A percentile compares a stretch with the other conserved stretches of the same genome.
phyloP scores from a whole-genome alignment of 1,139 yeast species.

The Blastobotrys malaysiensis region DNA sequence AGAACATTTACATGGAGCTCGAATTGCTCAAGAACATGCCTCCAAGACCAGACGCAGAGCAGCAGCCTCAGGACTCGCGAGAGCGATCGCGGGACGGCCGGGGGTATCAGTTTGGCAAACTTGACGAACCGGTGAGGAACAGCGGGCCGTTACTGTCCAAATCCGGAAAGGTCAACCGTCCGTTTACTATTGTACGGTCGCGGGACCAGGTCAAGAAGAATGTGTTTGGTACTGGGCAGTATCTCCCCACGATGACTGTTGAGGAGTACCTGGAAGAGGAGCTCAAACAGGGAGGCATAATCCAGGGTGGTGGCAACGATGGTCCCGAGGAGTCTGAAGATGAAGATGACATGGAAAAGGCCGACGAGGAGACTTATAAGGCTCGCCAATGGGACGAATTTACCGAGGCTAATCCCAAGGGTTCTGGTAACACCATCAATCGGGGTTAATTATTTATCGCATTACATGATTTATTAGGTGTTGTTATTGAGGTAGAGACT shows the following conservation, averaged over 20 bases:
- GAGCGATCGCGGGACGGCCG: background rate
- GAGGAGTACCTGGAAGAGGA: constrained; percentile 90
- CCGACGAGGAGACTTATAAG: constrained; percentile 53
- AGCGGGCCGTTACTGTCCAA: constrained; percentile 12
- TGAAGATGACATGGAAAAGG: constrained; percentile 50
- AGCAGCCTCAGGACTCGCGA: background rate
- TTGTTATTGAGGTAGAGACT: no score
- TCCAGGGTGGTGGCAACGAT: constrained; percentile 43
- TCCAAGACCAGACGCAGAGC: constrained; percentile 11
- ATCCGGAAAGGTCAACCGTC: constrained; percentile 69
- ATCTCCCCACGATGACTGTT: constrained; percentile 88
- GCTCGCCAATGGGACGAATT: constrained; percentile 91
- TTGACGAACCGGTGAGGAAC: constrained; percentile 2
- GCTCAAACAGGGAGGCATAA: constrained; percentile 71
- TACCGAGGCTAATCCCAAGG: constrained; percentile 72
- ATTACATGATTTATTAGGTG: no score
- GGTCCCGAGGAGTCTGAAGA: constrained; percentile 38
- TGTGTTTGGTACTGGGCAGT: constrained; percentile 91
- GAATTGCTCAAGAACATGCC: constrained; percentile 40
- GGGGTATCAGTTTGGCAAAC: constrained; percentile 7
- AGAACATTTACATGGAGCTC: constrained; percentile 51
- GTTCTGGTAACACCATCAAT: constrained; percentile 80
- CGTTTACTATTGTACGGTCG: constrained; percentile 67
- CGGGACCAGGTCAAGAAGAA: constrained; percentile 54
- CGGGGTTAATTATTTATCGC: constrained; percentile 49